Conservation (phyloP, 306 rosid genomes). For the Bauhinia variegata region DNA sequence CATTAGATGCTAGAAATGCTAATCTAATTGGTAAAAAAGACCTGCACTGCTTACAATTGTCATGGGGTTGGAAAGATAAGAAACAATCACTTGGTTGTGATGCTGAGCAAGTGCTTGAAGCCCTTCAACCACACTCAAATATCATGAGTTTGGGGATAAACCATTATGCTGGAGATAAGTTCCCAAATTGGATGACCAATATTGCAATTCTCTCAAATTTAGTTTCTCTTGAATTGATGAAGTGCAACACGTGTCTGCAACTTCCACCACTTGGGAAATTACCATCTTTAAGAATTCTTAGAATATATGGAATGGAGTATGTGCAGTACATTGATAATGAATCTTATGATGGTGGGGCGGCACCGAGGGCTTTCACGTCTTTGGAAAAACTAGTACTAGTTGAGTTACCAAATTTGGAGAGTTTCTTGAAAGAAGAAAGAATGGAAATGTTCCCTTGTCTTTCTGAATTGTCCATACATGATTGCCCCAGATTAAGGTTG, state of each 20-base stretch:
- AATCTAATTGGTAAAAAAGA: neutral
- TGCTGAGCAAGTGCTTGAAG: neutral
- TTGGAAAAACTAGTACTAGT: neutral
- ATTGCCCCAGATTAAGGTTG: neutral
- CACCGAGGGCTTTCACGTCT: neutral
- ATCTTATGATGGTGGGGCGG: neutral
- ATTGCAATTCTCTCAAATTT: neutral
- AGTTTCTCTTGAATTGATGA: neutral
- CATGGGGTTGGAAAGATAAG: neutral
- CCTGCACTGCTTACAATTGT: neutral
- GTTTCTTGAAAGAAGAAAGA: neutral
- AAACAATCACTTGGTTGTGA: too few species aligned
- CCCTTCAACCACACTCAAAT: neutral
- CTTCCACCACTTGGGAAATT: neutral
- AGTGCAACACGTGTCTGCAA: neutral
- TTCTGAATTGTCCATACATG: neutral
- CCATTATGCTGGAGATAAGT: neutral
- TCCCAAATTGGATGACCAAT: neutral
- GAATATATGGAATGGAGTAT: neutral
- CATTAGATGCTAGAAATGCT: neutral
- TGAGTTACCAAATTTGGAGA: neutral
- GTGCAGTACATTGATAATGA: conserved; percentile 2
- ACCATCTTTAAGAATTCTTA: neutral
- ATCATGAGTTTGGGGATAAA: neutral
- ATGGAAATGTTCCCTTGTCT: neutral